Percentiles rank a stretch among this genome's conserved stretches.
These are phyloP conservation scores for Chenopodium quinoa DNA, from an alignment of 148 eudicot species.

Conservation along the genomic window DNA sequence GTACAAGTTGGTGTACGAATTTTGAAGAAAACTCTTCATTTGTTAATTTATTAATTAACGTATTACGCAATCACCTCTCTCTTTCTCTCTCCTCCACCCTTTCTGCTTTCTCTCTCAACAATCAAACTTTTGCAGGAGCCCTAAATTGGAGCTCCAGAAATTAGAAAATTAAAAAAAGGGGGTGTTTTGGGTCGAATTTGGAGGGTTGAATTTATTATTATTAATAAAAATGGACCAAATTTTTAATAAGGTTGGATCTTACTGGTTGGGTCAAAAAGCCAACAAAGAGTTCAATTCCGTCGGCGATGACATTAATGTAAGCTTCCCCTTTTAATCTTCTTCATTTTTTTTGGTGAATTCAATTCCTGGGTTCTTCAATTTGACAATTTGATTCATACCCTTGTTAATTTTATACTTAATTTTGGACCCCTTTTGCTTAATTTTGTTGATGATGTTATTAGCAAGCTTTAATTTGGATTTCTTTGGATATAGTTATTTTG, in stretches of 20 bases:
- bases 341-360: neutral
- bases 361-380: neutral
- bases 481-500: too few species aligned
- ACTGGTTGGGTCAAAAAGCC: conserved; percentile 80
- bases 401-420: neutral
- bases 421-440: neutral
- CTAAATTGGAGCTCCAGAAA: neutral
- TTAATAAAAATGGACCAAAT: conserved; percentile 55
- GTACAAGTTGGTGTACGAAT: neutral
- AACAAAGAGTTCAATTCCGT: conserved; percentile 78
- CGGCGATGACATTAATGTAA: conserved; percentile 73
- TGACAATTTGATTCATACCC: neutral
- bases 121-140: neutral
- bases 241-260: conserved; percentile 84
- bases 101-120: neutral
- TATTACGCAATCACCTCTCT: neutral
- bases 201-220: neutral
- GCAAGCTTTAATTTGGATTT: too few species aligned
- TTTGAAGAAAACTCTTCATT: neutral
- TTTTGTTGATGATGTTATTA: neutral
- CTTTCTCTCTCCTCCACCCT: neutral
- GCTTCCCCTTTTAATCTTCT: neutral
- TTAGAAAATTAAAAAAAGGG: neutral
- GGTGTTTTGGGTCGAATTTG: neutral
- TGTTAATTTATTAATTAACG: neutral